Conservation (phyloP, 768 basidiomycete species). For the Erythrobasidium yunnanense region DNA sequence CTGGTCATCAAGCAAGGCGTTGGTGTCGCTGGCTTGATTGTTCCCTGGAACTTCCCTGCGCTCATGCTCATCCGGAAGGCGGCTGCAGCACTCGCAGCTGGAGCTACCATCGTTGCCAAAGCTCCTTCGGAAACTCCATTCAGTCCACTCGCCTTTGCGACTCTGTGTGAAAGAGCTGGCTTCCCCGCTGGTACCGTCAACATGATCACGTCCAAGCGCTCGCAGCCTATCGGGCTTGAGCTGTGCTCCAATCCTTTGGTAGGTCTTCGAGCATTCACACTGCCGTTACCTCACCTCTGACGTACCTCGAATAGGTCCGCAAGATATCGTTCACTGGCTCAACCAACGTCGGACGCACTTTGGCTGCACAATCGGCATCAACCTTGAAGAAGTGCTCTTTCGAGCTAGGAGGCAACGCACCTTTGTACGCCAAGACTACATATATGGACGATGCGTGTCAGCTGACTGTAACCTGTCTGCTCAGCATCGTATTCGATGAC, state of each 20-base stretch:
- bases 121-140: constrained; percentile 92
- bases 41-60: constrained; percentile 48
- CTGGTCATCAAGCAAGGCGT: constrained; percentile 82
- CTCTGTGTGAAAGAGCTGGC: constrained; percentile 81
- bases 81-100: constrained; percentile 79
- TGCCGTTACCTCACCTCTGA: not conserved
- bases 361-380: constrained; percentile 40
- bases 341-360: constrained; percentile 42
- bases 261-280: constrained; percentile 54
- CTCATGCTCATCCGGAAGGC: constrained; percentile 65
- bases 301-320: not conserved
- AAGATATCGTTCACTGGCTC: constrained; percentile 44
- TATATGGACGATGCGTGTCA: no score
- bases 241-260: constrained; percentile 79
- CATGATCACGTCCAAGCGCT: constrained; percentile 74
- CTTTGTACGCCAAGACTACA: constrained; percentile 47
- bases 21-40: constrained; percentile 31
- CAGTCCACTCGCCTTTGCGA: constrained; percentile 75
- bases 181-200: constrained; percentile 92
- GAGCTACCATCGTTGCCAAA: constrained; percentile 89
- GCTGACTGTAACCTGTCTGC: no score
- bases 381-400: constrained; percentile 42
- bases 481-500: constrained; percentile 63
- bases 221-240: constrained; percentile 79
- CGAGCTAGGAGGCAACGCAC: constrained; percentile 87